Evolutionary conservation across 495 filamentous ascomycete genomes (phyloP), one percentile per base, ranked within the genome.

Genomic region (Collariella sp.): DNA sequence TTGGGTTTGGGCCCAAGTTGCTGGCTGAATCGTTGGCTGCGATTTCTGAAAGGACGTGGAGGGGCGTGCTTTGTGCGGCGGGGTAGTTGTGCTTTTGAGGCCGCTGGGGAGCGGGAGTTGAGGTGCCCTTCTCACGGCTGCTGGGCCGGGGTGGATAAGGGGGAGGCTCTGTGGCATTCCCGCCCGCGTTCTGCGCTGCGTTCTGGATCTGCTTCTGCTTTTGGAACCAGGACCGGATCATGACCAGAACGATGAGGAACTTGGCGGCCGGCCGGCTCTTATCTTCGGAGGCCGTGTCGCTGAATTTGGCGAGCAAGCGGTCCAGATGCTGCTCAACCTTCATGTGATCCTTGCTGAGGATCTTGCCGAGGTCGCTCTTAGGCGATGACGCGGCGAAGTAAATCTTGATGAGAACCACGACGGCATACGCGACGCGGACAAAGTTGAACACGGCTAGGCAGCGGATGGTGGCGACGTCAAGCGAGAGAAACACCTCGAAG

Each of bases 321-420:
- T 87, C 83, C 0, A 95, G 71, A 61, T 91, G 85, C 24, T 84
- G 71, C 52, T 91, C 86, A 9, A 95, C 81, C 39, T 80, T 80
- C 63, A 96, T 76, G 41, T 85, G 79, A 34, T 85, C 79, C 54
- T 83, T 82, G 49, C 84, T 80, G 54, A 96, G 84, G 19, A 95
- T 78, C 61, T 83, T 85, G 4, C 86, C 86, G 1, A 96, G 71
- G 59, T 86, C 84, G 20, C 81, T 81, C 41, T 81, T 70, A 0
- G 86, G 77, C 11, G 80, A 76, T 12, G 79, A 82, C 10, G 88
- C 83, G 3, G 87, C 83, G 46, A 89, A 87, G 67, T 89, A 89
- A 55, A 96, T 80, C 62, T 94, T 96, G 65, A 95, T 89, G 16
- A 96, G 69, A 16, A 89, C 80, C n/a, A 96, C 83, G 19, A 86